Evolutionary conservation across 352 stramenopile genomes (phyloP).

Genomic region (Phytopythium helicoides): DNA sequence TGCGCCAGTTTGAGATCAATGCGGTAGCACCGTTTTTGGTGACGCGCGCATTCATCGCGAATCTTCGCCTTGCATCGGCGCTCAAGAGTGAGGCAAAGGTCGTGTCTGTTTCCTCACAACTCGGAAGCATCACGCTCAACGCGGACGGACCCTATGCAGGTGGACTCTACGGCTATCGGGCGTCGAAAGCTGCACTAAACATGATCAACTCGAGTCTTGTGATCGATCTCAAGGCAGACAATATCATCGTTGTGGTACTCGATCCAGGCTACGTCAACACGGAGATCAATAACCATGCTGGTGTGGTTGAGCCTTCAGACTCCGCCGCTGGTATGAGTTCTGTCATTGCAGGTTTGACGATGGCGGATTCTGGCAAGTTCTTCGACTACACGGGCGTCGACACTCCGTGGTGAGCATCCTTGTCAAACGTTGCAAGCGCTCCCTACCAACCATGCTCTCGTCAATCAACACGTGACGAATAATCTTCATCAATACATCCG

Average conservation of each 20-base stretch:
- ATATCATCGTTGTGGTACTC: conserved; percentile 36
- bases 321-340: conserved; percentile 27
- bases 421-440: too few relatives aligned
- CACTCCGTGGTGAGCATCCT: conserved; percentile 32
- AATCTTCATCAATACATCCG: too few relatives aligned
- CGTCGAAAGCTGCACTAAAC: conserved; percentile 71
- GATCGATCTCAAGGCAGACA: conserved; percentile 38
- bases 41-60: conserved; percentile 39
- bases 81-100: conserved; percentile 26
- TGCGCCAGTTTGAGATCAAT: conserved; percentile 63
- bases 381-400: conserved; percentile 33
- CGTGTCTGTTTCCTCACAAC: conserved; percentile 28
- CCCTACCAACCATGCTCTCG: neutral
- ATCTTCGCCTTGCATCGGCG: conserved; percentile 28
- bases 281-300: conserved; percentile 33
- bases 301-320: conserved; percentile 25
- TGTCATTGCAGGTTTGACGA: conserved; percentile 26
- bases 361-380: conserved; percentile 41
- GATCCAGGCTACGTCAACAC: conserved; percentile 56
- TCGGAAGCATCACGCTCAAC: conserved; percentile 41
- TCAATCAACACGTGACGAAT: too few relatives aligned
- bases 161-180: conserved; percentile 59
- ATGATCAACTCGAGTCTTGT: conserved; percentile 45
- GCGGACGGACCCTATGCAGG: conserved; percentile 16
- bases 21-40: conserved; percentile 48